Percentiles rank a stretch among this genome's conserved stretches.
Evolutionary conservation across 495 filamentous ascomycete genomes (phyloP).

Genomic region (Neurospora sp.): DNA sequence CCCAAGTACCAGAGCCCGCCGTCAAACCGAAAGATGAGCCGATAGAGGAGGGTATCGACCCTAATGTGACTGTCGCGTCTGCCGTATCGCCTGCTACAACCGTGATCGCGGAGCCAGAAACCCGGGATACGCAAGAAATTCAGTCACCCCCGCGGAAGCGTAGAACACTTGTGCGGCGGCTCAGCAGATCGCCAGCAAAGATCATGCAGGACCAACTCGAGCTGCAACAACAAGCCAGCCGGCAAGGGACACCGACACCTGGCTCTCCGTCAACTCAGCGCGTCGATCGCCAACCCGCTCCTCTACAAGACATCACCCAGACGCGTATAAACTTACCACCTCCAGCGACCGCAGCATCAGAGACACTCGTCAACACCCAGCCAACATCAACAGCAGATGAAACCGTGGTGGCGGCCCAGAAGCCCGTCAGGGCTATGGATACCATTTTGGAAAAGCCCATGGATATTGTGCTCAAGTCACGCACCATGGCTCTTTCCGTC

Average conservation of each 20-base stretch:
- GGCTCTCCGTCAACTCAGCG: not conserved
- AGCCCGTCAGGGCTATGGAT: slow-evolving; percentile 61
- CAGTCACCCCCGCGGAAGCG: slow-evolving; percentile 48
- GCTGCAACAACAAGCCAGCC: not conserved
- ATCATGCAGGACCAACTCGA: not conserved
- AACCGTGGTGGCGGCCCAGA: slow-evolving; percentile 35
- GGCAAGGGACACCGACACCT: not conserved
- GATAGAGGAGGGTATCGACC: slow-evolving; percentile 41
- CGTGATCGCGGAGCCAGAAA: slow-evolving; percentile 21
- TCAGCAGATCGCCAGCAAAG: slow-evolving; percentile 4
- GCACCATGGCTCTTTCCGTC: slow-evolving; percentile 53
- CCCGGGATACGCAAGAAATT: not conserved
- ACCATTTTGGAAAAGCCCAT: slow-evolving; percentile 78
- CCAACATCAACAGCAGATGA: slow-evolving; percentile 18
- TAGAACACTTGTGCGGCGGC: slow-evolving; percentile 53
- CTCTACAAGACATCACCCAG: slow-evolving; percentile 69
- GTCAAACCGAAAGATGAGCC: not conserved
- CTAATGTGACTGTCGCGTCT: slow-evolving; percentile 39
- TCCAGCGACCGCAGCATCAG: not conserved
- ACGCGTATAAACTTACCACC: slow-evolving; percentile 46
- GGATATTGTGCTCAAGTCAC: slow-evolving; percentile 88
- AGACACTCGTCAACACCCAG: not conserved
- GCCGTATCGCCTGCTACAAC: slow-evolving; percentile 34
- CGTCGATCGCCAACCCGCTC: slow-evolving; percentile 40
- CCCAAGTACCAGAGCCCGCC: not conserved